Evolutionary conservation across 2,329 filamentous ascomycete species (phyloP), one percentile per base, ranked within the genome.

Genomic region (Fusarium nanum): DNA sequence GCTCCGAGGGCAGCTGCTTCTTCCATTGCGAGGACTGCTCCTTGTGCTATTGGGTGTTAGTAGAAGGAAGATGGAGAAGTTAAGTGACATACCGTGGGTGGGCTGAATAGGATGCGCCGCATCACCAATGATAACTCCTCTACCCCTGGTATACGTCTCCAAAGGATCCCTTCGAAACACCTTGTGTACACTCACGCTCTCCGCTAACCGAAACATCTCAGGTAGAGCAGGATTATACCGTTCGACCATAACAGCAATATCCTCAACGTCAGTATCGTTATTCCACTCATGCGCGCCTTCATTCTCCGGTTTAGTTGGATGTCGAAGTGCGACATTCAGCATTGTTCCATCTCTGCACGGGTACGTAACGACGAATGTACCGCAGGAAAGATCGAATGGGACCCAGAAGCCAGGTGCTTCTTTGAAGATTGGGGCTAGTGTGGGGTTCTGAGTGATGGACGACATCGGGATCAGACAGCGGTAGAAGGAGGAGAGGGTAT

Each of bases 341-440:
- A 64, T 64, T 0, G 48, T 45, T 1, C 9, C 20, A 5, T 63
- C 25, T 1, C 60, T 14, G 2, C 60, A 64, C 1, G 60, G 60
- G 9, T 64, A 64, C 0, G 58, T 63, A 0, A 64, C 60, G 3
- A 56, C 22, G 1, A 63, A 64, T 0, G 49, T 63, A 0, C 44
- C 60, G 0, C 49, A 63, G 0, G 49, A 28, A 0, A 57, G 30
- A 0, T 64, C 61, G 11, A 64, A 64, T 0, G 58, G 61, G 0
- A 63, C 61, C 61, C 61, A 64, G 7, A 64, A 64, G 0, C 61
- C 61, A 2, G 58, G 44, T 45, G 49, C 44, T 2, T 41, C 3
- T 20, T 32, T 12, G 4, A 56, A 64, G 7, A 64, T 49, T 1
- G 6, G 8, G 3, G 5, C 25, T 0, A 64, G 61, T 0, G 49